These are phyloP conservation scores for Kitagawia praeruptora DNA, from an alignment of 129 eudicot species.

Conservation along the genomic window DNA sequence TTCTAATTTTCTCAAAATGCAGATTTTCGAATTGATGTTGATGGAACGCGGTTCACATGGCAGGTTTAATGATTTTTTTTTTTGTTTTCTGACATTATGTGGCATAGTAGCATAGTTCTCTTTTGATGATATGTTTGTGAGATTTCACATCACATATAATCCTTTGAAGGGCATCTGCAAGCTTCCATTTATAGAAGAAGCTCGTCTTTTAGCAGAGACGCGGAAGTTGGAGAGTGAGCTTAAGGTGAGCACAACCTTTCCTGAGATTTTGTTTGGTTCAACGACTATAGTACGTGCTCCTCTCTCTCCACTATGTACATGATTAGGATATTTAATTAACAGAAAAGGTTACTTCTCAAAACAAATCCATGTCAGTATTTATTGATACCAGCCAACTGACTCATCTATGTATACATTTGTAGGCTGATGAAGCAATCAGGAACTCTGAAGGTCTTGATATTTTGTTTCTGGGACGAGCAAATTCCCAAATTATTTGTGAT, in stretches of 20 bases:
- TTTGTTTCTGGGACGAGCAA: slow-evolving; percentile 26
- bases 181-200: slow-evolving; percentile 55
- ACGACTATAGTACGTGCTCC: not conserved
- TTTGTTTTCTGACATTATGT: not conserved
- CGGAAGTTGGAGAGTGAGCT: slow-evolving; percentile 28
- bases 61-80: slow-evolving; percentile 29
- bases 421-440: slow-evolving; percentile 40
- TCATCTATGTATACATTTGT: not conserved
- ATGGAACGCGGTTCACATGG: slow-evolving; percentile 54
- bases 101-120: not conserved
- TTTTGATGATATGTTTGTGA: not conserved
- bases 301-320: not conserved
- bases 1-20: not conserved
- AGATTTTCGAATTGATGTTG: slow-evolving; percentile 47
- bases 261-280: not conserved
- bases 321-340: not conserved
- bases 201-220: slow-evolving; percentile 34
- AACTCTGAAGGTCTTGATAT: slow-evolving; percentile 23
- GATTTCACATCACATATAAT: not conserved
- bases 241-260: slow-evolving; percentile 10
- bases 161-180: slow-evolving; percentile 41
- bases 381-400: not conserved
- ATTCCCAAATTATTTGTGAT: not conserved
- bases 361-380: not conserved
- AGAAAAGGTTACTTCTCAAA: not conserved